Conservation (phyloP, 2,329 filamentous ascomycete species). For the Mycocentrospora acerina region DNA sequence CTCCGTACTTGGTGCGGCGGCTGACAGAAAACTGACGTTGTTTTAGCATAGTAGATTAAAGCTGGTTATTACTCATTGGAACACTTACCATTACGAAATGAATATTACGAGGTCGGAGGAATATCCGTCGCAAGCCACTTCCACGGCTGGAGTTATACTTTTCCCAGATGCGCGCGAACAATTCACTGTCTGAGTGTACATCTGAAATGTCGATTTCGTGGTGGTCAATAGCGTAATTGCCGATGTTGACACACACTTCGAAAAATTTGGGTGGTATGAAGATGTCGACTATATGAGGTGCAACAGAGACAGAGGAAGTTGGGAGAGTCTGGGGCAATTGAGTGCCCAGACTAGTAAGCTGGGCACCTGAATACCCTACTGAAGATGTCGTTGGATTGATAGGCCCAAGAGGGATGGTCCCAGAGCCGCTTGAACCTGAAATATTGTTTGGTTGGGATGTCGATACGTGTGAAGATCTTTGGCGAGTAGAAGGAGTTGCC, state of each 20-base stretch:
- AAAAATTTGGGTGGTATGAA: too few species aligned
- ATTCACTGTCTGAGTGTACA: constrained; percentile 4
- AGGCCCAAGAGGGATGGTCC: too few species aligned
- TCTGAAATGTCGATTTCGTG: constrained; percentile 8
- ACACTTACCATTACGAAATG: constrained; percentile 8
- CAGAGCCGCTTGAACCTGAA: too few species aligned
- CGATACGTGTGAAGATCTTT: too few species aligned
- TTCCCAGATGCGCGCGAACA: constrained; percentile 8
- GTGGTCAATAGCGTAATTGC: constrained; percentile 7
- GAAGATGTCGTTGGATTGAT: too few species aligned
- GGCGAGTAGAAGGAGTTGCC: too few species aligned
- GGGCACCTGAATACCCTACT: too few species aligned
- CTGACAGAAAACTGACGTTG: constrained; percentile 5
- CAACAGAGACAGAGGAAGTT: too few species aligned
- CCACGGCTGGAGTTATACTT: constrained; percentile 4
- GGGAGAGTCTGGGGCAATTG: too few species aligned
- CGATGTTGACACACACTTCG: constrained; percentile 6
- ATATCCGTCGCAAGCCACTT: not conserved
- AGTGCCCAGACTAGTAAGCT: too few species aligned
- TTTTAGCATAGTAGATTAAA: not conserved
- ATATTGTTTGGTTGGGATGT: too few species aligned
- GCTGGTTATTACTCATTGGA: not conserved
- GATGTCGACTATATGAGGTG: too few species aligned
- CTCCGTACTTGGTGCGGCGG: constrained; percentile 1
- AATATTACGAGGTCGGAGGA: constrained; percentile 5